Percentiles rank a stretch among this genome's conserved stretches.
Conservation (phyloP, 352 stramenopile species). For the Globisporangium iwayamae region DNA sequence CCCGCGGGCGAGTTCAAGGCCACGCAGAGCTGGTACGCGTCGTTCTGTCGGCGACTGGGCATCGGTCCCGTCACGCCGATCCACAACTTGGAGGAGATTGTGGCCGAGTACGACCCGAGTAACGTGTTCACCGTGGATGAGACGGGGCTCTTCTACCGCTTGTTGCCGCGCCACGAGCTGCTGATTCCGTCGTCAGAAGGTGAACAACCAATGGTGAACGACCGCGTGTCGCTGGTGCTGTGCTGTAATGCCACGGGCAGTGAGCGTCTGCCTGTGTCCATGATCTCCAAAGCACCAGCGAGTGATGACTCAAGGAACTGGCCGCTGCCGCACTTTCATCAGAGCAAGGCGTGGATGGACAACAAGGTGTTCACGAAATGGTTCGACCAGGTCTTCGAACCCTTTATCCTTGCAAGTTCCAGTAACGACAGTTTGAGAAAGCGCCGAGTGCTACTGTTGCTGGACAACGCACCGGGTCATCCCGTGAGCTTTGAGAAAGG, state of each 20-base stretch:
- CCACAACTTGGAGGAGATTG: slow-evolving; percentile 9
- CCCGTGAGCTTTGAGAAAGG: slow-evolving; percentile 12
- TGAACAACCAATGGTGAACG: background rate
- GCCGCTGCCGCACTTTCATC: slow-evolving; percentile 14
- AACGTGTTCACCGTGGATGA: slow-evolving; percentile 19
- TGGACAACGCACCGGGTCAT: slow-evolving; percentile 20
- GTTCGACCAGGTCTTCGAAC: slow-evolving; percentile 17
- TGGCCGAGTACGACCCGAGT: slow-evolving; percentile 5
- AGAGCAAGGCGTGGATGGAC: slow-evolving; percentile 18
- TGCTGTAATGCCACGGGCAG: slow-evolving; percentile 18
- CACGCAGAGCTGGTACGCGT: slow-evolving; percentile 9
- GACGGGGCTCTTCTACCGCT: slow-evolving; percentile 15
- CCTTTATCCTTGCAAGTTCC: background rate
- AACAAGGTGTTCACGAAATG: slow-evolving; percentile 13
- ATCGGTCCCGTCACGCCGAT: slow-evolving; percentile 7
- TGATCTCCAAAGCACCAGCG: slow-evolving; percentile 9
- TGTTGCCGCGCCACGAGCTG: slow-evolving; percentile 6
- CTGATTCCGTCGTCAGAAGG: background rate
- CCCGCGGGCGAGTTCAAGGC: slow-evolving; percentile 10
- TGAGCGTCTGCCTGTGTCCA: slow-evolving; percentile 9
- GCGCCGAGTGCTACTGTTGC: slow-evolving; percentile 12
- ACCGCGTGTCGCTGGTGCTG: slow-evolving; percentile 16
- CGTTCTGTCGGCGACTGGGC: slow-evolving; percentile 11
- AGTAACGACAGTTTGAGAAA: background rate
- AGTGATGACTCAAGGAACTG: background rate